Base-by-base conservation (phyloP, 2,329 filamentous ascomycete species). In the Diaporthe destruens region DNA sequence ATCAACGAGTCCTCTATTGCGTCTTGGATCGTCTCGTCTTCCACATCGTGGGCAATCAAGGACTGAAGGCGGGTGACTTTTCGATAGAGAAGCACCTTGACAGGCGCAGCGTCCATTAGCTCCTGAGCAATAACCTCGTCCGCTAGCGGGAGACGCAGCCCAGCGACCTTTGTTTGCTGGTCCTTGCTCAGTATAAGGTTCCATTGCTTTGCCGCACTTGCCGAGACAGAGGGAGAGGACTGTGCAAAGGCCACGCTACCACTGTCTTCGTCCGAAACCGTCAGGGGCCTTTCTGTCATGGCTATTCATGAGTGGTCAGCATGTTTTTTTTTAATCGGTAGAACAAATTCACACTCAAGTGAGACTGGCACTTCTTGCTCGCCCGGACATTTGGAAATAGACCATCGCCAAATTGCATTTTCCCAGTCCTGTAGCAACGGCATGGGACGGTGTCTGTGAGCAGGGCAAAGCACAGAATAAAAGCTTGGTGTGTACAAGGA, bases 31-130 rank as follows among this genome's bases (percentile, higher is more conserved):
- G 47, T 66, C 16, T 53, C 18, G 16, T 57, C 34, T 6, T 61
- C 70, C 6, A 89, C 79, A 8, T 79, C 78, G 7, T 82, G 79
- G 25, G 78, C 79, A 63, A 77, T 72, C 16, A 72, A 56, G 54
- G 76, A 78, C 75, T 90, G 88, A 0, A 90, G 82, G n/a, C 85
- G 86, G 0, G 86, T 85, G 9, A 90, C 83, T 72, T 87, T 85
- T 16, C 89, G 86, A 75, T 87, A 91, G 3, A 90, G 83, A 2
- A 90, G 80, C 1, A 91, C 87, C 77, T 90, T 90, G 71, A 90
- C 86, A 0, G 88, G 87, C 2, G 87, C 87, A 4, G 88, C 86
- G 71, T 87, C 84, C 18, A 85, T 84, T 2, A 90, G 82, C 2
- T 84, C 79, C 29, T 84, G 80, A 3, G 86, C 83, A 1, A 88